Evolutionary conservation across 164 flowering plant genomes (phyloP), one percentile per base, ranked within the genome.

Genomic region (Pachysandra terminalis): DNA sequence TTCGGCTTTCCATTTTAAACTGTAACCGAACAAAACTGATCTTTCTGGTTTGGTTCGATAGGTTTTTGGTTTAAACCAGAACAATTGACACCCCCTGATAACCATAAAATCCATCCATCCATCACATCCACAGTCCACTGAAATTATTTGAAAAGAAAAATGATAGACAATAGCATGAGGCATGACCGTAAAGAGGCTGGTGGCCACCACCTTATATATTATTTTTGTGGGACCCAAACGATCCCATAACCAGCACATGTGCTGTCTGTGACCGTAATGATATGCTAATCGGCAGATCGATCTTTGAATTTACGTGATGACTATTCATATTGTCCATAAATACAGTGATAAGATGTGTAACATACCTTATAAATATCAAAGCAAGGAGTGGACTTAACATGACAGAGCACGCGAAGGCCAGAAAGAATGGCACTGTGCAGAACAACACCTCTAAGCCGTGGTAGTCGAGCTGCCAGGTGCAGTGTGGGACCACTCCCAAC

Each of bases 401-500:
- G 97, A 70, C 97, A 93, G 55, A 93, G 87, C 24, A 93, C 98
- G 59, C 97, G 97, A 77, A 93, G 94, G 28, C 98, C 98, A 56
- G 98, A 93, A 25, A 93, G 93, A 73, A 93, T 93, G 67, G 90
- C 98, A 78, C 98, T 94, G 63, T 94, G 98, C 57, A 94, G 86
- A 80, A 94, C 96, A 25, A 94, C 92, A 40, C 97, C 98, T 67
- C 98, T 83, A 54, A 94, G 72, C 79, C 97, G 82, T n/a, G 98
- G 98, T 69, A 94, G 67, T 66, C 81, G 79, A 63, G 98, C 78
- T n/a, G 99, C 99, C 82, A 95, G 84, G 78, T 95, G 97, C 64
- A 95, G 70, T 32, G 99, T 95, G 9, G 99, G 99, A 9, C 99
- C 99, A 79, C 99, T 95, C 66, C 98, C 97, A 55, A 94, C 97